Evolutionary conservation across 106 monocot species (phyloP).

Genomic region (Chionographis japonica): DNA sequence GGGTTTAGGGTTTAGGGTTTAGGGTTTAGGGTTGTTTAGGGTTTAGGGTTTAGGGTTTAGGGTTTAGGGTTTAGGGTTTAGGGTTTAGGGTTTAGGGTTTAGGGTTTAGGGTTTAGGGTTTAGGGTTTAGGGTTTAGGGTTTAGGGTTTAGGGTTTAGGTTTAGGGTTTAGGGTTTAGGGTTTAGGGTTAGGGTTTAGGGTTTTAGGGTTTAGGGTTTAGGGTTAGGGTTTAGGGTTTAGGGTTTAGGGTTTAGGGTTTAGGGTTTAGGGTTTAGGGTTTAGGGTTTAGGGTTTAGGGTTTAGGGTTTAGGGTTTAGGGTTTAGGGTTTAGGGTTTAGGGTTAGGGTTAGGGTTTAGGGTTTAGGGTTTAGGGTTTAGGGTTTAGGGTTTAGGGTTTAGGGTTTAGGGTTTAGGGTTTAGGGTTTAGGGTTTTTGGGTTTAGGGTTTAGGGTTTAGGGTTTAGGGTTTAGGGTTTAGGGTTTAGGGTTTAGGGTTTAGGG

Average conservation of each 20-base stretch:
- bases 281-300: constrained; percentile 28
- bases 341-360: constrained; percentile 21
- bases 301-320: constrained; percentile 11
- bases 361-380: constrained; percentile 22
- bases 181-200: constrained; percentile 9
- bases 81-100: constrained; percentile 2
- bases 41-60: constrained; percentile 11
- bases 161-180: constrained; percentile 4
- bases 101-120: not conserved
- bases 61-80: constrained; percentile 10
- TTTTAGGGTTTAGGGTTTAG: too few species aligned
- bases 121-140: not conserved
- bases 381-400: not conserved
- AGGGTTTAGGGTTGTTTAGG: too few species aligned
- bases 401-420: not conserved
- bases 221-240: constrained; percentile 10
- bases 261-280: constrained; percentile 24
- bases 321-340: constrained; percentile 17
- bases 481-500: constrained; percentile 15
- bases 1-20: too few species aligned
- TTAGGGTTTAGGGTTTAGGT: not conserved
- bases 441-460: constrained; percentile 10
- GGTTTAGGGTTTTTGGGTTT: too few species aligned
- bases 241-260: constrained; percentile 13
- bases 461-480: constrained; percentile 19